Conservation (phyloP, 2,329 filamentous ascomycete species). For the Emergomyces pasteurianus region DNA sequence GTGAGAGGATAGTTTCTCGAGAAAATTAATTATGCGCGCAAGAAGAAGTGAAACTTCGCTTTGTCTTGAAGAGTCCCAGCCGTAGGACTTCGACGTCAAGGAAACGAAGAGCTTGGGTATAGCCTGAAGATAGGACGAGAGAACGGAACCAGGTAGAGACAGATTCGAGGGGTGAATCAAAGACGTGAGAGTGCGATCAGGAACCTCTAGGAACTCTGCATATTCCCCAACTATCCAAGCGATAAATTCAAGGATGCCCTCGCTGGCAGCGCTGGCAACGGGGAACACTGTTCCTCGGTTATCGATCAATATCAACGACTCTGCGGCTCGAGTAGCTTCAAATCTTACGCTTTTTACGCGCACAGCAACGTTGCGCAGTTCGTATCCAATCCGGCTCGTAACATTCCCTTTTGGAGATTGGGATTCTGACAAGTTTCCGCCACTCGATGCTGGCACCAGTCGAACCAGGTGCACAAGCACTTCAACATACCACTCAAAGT, state of each 20-base stretch:
- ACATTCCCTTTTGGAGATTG: constrained; percentile 14
- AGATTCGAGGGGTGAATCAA: constrained; percentile 56
- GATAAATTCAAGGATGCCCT: constrained; percentile 59
- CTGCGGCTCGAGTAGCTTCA: constrained; percentile 72
- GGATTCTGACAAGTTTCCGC: constrained; percentile 14
- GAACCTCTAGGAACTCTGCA: constrained; percentile 55
- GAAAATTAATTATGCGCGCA: constrained; percentile 66
- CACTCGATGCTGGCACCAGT: constrained; percentile 33
- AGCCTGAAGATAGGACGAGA: constrained; percentile 74
- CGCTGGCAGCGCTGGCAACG: constrained; percentile 36
- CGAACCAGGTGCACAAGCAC: constrained; percentile 75
- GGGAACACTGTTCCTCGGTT: constrained; percentile 49
- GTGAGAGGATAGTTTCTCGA: constrained; percentile 68
- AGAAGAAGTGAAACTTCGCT: constrained; percentile 65
- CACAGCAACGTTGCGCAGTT: constrained; percentile 81
- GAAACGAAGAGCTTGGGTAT: constrained; percentile 72
- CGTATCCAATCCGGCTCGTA: constrained; percentile 54
- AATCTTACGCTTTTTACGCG: constrained; percentile 74
- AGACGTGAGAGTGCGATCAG: constrained; percentile 60
- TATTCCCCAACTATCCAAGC: constrained; percentile 88
- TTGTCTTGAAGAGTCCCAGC: constrained; percentile 64
- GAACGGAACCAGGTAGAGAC: constrained; percentile 49
- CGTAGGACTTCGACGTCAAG: constrained; percentile 53
- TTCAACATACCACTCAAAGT: constrained; percentile 98
- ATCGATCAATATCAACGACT: constrained; percentile 53